These are phyloP conservation scores for Diaporthe nobilis DNA, from an alignment of 2,329 filamentous ascomycete genomes.

Conservation along the genomic window DNA sequence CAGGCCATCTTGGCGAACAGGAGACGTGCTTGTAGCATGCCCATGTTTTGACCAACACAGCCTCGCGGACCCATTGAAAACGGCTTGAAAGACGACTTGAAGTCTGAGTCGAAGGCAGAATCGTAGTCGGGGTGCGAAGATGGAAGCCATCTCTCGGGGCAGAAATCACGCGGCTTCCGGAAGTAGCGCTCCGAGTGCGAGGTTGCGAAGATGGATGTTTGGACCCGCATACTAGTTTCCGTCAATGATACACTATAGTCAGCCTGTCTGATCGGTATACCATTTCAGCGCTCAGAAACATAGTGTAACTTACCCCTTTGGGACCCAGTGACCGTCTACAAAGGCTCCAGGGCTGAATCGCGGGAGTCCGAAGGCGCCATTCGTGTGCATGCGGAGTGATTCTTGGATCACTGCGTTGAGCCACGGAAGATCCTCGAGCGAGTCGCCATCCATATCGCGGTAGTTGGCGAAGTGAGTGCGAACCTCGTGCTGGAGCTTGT, in stretches of 20 bases:
- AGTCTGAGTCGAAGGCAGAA: not conserved
- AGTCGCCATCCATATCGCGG: not conserved
- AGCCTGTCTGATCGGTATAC: not conserved
- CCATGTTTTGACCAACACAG: not conserved
- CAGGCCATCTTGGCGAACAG: not conserved
- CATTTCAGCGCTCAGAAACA: not conserved
- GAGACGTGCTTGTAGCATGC: not conserved
- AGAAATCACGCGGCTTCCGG: not conserved
- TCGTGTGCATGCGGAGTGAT: not conserved
- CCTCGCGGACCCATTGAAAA: not conserved
- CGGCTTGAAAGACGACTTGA: not conserved
- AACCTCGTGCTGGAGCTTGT: not conserved
- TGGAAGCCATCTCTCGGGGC: not conserved
- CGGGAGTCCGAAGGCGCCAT: not conserved
- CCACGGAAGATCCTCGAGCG: not conserved
- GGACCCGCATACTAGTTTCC: not conserved
- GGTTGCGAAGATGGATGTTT: slow-evolving; percentile 1
- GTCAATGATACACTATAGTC: not conserved
- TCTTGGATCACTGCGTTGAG: not conserved
- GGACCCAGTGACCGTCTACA: slow-evolving; percentile 1
- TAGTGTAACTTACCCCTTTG: not conserved
- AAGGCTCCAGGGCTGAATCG: not conserved
- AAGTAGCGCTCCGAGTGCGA: not conserved
- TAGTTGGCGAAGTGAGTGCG: not conserved
- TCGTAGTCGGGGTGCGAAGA: not conserved